Evolutionary conservation across 2,329 filamentous ascomycete genomes (phyloP).

Genomic region (Ophiostoma sp.): DNA sequence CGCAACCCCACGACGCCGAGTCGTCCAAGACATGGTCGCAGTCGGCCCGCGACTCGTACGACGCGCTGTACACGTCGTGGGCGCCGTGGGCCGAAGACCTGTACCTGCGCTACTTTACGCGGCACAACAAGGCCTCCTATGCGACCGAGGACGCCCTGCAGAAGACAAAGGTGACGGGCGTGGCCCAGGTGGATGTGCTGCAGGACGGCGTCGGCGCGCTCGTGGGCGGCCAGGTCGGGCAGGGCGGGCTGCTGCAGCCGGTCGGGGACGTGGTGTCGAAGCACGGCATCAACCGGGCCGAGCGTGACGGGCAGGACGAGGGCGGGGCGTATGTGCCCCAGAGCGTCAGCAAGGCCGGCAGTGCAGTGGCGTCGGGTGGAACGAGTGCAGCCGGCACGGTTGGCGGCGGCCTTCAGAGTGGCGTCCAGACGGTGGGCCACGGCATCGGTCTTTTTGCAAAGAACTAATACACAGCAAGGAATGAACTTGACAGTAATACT

Average conservation of each 20-base stretch:
- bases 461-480: not conserved
- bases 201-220: conserved; percentile 62
- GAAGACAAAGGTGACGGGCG: conserved; percentile 64
- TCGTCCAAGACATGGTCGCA: conserved; percentile 34
- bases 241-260: conserved; percentile 61
- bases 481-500: not conserved
- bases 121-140: conserved; percentile 71
- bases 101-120: conserved; percentile 67
- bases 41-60: conserved; percentile 59
- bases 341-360: not conserved
- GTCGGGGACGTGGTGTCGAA: conserved; percentile 57
- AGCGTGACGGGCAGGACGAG: conserved; percentile 60
- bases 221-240: conserved; percentile 58
- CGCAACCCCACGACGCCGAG: not conserved
- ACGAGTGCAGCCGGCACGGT: not conserved
- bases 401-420: not conserved
- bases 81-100: conserved; percentile 71
- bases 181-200: conserved; percentile 60
- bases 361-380: not conserved
- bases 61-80: conserved; percentile 68
- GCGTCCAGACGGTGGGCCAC: not conserved
- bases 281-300: conserved; percentile 60
- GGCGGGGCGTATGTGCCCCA: conserved; percentile 35
- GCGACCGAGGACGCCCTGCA: conserved; percentile 60
- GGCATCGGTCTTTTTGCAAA: conserved; percentile 2